Percentiles rank a stretch among this genome's conserved stretches.
Conservation (phyloP, 805 yeast species). For the Cyberlindnera amylophila region DNA sequence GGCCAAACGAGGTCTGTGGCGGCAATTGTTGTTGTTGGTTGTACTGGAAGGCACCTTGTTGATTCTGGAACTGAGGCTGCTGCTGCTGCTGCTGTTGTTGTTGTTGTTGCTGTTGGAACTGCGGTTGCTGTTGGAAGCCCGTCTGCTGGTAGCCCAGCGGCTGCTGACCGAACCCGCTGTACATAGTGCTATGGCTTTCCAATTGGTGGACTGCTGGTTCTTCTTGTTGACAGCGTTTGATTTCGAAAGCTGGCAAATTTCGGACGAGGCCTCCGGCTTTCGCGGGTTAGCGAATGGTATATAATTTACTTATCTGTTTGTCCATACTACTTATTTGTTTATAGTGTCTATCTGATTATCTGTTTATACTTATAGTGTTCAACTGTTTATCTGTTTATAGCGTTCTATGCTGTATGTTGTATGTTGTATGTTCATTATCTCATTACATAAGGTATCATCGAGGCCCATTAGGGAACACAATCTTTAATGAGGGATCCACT, state of each 20-base stretch:
- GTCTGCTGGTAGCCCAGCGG: conserved; percentile 18
- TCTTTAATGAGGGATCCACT: conserved; percentile 8
- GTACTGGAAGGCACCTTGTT: conserved; percentile 3
- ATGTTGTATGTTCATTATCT: no score
- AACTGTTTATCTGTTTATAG: no score
- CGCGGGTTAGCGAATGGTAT: no score
- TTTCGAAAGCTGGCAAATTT: background rate
- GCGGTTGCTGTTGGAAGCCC: conserved; percentile 16
- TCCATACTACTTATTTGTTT: no score
- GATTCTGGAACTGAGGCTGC: conserved; percentile 10
- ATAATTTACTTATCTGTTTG: no score
- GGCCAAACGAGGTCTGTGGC: conserved; percentile 24
- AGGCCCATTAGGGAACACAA: conserved; percentile 11
- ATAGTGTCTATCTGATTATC: no score
- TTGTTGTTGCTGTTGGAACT: conserved; percentile 16
- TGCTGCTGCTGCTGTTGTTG: conserved; percentile 11
- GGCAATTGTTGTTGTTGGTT: conserved; percentile 15
- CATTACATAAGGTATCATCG: no score
- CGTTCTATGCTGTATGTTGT: no score
- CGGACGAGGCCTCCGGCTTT: no score
- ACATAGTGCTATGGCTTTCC: conserved; percentile 5
- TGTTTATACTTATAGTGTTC: no score
- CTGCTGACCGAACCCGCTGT: conserved; percentile 15
- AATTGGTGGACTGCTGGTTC: background rate
- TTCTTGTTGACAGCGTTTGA: background rate